Percentiles rank a stretch among this genome's conserved stretches.
These are phyloP conservation scores for Dalechampia spathulata DNA, from an alignment of 441 rosid species.

Conservation along the genomic window DNA sequence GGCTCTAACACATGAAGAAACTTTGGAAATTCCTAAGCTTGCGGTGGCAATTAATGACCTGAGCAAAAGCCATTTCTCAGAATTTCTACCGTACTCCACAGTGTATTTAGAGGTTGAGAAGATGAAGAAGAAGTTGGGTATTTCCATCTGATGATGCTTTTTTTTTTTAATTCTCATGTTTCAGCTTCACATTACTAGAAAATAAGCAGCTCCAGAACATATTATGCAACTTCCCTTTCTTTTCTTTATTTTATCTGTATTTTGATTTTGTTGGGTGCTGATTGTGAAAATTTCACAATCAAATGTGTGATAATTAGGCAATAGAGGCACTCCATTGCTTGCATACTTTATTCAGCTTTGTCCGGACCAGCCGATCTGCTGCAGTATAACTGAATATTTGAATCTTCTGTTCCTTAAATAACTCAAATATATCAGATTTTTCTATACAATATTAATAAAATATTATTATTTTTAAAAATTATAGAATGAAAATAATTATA, in stretches of 20 bases:
- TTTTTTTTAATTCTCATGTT: constrained; percentile 7
- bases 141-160: constrained; percentile 55
- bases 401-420: too few species aligned
- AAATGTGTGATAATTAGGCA: constrained; percentile 17
- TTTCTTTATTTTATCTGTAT: constrained; percentile 14
- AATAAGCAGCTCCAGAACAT: constrained; percentile 59
- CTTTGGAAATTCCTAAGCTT: constrained; percentile 85
- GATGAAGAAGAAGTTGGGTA: constrained; percentile 70
- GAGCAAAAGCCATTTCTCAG: constrained; percentile 68
- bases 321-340: neutral
- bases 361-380: too few species aligned
- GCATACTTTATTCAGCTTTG: too few species aligned
- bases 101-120: constrained; percentile 93
- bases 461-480: too few species aligned
- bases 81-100: constrained; percentile 89
- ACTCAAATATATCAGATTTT: too few species aligned
- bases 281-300: constrained; percentile 18
- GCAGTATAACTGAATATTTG: too few species aligned
- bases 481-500: too few species aligned
- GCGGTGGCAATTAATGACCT: constrained; percentile 92
- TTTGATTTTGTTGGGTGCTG: constrained; percentile 25
- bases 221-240: constrained; percentile 25
- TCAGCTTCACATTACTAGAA: constrained; percentile 26
- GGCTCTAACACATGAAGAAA: constrained; percentile 82
- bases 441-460: too few species aligned